Conservation (phyloP, 345 rosid species). For the Syzygium aqueum region DNA sequence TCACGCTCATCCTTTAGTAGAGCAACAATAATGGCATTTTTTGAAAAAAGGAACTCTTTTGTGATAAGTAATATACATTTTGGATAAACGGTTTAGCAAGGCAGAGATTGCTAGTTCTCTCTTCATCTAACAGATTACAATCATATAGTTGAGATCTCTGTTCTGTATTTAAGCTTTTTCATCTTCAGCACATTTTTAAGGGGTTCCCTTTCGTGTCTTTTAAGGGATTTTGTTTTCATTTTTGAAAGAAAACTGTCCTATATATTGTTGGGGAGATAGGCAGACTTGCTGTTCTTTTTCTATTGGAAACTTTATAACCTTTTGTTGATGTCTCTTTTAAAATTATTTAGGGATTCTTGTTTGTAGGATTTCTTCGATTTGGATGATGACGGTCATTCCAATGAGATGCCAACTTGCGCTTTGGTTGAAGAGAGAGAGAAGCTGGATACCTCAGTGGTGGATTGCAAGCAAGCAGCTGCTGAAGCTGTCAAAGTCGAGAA, state of each 20-base stretch:
- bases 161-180: background rate
- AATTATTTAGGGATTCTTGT: background rate
- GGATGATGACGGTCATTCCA: conserved; percentile 48
- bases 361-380: conserved; percentile 63
- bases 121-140: background rate
- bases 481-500: conserved; percentile 20
- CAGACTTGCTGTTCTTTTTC: background rate
- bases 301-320: background rate
- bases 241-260: background rate
- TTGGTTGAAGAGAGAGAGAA: conserved; percentile 24
- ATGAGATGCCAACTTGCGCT: conserved; percentile 16
- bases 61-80: background rate
- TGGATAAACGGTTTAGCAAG: background rate
- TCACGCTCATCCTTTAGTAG: background rate
- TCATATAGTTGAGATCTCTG: background rate
- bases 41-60: background rate
- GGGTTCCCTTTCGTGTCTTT: background rate
- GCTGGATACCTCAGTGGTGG: conserved; percentile 15
- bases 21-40: background rate
- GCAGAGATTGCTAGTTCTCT: background rate
- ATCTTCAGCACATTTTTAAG: background rate
- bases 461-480: conserved; percentile 19
- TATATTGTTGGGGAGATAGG: background rate
- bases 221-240: background rate
- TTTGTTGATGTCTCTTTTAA: background rate